Evolutionary conservation across 2,329 filamentous ascomycete genomes (phyloP), one percentile per base, ranked within the genome.

Genomic region (Hymenoscyphus fructigenus): DNA sequence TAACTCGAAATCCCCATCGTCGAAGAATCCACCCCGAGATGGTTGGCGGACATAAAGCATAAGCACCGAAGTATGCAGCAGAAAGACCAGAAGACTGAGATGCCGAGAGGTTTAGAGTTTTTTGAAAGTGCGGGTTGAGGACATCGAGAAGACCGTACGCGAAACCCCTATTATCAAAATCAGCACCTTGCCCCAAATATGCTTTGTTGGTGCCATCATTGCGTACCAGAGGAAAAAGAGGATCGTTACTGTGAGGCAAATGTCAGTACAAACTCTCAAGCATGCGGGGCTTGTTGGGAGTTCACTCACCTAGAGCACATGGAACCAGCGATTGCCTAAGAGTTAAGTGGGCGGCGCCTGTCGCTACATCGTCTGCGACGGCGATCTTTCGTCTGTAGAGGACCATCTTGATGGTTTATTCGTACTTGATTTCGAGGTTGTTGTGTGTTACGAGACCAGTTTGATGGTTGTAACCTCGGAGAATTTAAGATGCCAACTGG

Each of bases 21-120:
- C 87, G 83, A 7, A 90, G 79, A 70, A 90, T 84, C 85, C 85
- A 89, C 59, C 88, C 88, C 20, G 88, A 85, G 61, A 81, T 73
- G 65, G 89, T 85, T 66, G 89, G 82, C 65, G 91, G 91, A 9
- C 88, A 88, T 57, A 92, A 81, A 20, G 89, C 89, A 72, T 91
- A 90, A 14, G 86, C 84, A 20, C 85, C 82, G 32, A 77, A 77
- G 61, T 76, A 68, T 78, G 74, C 72, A 14, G 71, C 73, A 53
- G 71, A 70, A 15, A 74, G 69, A 57, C 72, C 70, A 1, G 65
- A 67, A 5, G 72, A 58, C 59, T 66, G 65, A n/a, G 67, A 66
- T 2, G 69, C 38, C 2, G 65, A 77, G 66, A 80, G 77, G 64
- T 79, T 71, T 28, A 80, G 71, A 1, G 76, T 74, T 50, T 74